These are phyloP conservation scores for Fusarium sp. DNA, from an alignment of 2,329 filamentous ascomycete genomes.

Conservation along the genomic window DNA sequence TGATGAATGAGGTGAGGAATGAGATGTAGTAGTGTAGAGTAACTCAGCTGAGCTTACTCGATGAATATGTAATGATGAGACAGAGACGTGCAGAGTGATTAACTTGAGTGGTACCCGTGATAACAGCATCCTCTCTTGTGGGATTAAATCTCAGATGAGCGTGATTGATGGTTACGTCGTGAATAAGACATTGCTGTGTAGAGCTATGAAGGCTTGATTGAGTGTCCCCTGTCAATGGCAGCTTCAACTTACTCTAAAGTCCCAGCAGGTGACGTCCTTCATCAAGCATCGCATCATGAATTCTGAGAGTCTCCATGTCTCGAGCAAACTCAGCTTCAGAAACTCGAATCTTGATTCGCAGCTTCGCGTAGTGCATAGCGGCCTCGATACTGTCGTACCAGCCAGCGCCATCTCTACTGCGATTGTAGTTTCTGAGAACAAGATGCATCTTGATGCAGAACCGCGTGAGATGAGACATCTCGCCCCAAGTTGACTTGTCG, in stretches of 20 bases:
- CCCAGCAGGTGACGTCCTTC: background rate
- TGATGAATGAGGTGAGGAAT: background rate
- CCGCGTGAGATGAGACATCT: background rate
- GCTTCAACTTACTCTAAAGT: background rate
- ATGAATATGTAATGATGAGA: background rate
- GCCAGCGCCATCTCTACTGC: background rate
- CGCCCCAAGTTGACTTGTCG: conserved; percentile 7
- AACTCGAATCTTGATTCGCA: background rate
- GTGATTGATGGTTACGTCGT: no score
- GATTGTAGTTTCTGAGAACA: background rate
- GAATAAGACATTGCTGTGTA: no score
- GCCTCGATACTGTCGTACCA: background rate
- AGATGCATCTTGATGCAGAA: background rate
- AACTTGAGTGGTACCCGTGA: background rate
- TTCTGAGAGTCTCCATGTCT: background rate
- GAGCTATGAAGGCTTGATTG: background rate
- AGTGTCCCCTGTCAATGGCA: background rate
- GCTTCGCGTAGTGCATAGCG: background rate
- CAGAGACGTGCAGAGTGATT: no score
- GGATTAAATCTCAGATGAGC: no score
- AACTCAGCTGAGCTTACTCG: background rate
- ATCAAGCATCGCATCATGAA: background rate
- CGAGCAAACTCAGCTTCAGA: background rate
- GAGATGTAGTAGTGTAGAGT: background rate
- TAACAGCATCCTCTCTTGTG: background rate